phyloP scores from a whole-genome alignment of 2,329 filamentous ascomycete genomes.

The Botryotinia narcissicola region DNA sequence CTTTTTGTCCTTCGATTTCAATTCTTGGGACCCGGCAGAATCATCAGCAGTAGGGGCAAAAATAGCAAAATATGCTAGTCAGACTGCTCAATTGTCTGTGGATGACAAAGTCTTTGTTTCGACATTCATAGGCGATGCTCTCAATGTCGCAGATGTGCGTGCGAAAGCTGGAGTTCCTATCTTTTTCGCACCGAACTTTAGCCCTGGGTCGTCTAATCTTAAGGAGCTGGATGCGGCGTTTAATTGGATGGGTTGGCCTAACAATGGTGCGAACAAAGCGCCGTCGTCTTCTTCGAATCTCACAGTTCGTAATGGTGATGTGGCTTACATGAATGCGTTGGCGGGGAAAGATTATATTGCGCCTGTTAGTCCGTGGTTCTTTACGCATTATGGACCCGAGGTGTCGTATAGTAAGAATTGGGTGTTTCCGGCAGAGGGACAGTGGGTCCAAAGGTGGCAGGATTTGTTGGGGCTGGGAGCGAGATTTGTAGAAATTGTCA shows the following conservation, averaged over 20 bases:
- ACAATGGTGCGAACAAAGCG: constrained; percentile 17
- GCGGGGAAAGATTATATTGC: constrained; percentile 6
- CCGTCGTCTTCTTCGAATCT: background rate
- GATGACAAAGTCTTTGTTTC: constrained; percentile 41
- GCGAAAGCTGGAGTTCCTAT: constrained; percentile 26
- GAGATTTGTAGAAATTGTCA: constrained; percentile 12
- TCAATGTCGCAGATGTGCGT: constrained; percentile 42
- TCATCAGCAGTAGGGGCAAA: constrained; percentile 29
- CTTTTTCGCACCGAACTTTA: constrained; percentile 22
- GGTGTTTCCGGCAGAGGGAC: constrained; percentile 13
- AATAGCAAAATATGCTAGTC: constrained; percentile 35
- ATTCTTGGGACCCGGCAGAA: constrained; percentile 21
- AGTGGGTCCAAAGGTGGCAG: constrained; percentile 11
- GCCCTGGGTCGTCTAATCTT: background rate
- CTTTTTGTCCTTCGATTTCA: constrained; percentile 40
- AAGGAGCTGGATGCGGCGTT: constrained; percentile 15
- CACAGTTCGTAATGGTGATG: constrained; percentile 2
- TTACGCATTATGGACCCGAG: constrained; percentile 15
- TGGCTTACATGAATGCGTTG: background rate
- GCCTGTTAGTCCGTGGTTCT: constrained; percentile 17
- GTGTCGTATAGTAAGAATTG: constrained; percentile 21
- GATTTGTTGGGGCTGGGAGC: background rate
- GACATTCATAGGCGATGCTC: constrained; percentile 52
- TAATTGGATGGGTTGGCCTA: constrained; percentile 20
- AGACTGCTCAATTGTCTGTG: constrained; percentile 39